Evolutionary conservation across 1,139 yeast genomes (phyloP), one percentile per base, ranked within the genome.

Genomic region (Yamadazyma pseudoaaseri): DNA sequence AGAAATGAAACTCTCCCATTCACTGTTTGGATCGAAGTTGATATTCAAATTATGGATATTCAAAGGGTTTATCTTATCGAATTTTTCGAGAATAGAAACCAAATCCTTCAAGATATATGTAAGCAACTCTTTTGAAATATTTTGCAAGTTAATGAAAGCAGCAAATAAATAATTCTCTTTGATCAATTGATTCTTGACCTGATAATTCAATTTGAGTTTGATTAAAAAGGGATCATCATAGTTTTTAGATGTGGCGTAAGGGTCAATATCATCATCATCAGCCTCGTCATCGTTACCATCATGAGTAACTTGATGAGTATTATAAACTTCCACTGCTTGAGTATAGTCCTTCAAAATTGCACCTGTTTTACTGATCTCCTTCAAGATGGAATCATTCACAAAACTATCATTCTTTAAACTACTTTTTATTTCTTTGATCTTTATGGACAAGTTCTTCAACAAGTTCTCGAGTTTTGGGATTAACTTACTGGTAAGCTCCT

Each of bases 101-200:
- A 69, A 53, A 38, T 70, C 76, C 44, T 67, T 69, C 31, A 62
- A 43, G 13, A 70, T 60, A 43, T 65, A 69, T 3, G 58, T 53
- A 35, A 63, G 60, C 30, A 70, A 54, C 32, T 70, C 75, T 32
- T 52, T 58, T n/a, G 73, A 58, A 26, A 70, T 70, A 38, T 59
- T 66, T 44, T 70, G 76, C 32, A 70, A 55, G 38, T 70, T 70
- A 24, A 65, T 55, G 39, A 62, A 70, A 17, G 70, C 62, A 1
- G 75, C 76, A 49, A 60, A 68, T 47, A 65, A 56, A 44, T 65
- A 70, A 45, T 66, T 69, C 42, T 70, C 76, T 33, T 62, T 60
- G 18, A 70, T 52, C 43, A 70, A 54, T 45, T 68, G 75, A 36
- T 61, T 60, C 45, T 68, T 69, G 25, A 70, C 37, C 43, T 67